phyloP scores from a whole-genome alignment of 2,329 filamentous ascomycete species.

The Geosmithia morbida region DNA sequence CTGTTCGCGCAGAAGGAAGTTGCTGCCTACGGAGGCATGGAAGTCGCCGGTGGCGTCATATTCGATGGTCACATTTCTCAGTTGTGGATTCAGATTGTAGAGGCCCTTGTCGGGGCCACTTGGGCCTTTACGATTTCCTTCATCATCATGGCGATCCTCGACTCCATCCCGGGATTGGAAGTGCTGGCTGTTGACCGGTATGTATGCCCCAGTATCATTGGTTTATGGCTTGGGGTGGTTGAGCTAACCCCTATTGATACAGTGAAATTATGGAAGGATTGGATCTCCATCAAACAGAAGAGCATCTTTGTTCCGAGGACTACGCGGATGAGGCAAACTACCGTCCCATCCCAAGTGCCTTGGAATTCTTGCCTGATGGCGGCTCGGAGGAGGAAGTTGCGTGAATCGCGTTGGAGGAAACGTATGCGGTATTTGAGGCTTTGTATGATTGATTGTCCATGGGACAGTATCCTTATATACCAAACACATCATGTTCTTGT shows the following conservation, averaged over 20 bases:
- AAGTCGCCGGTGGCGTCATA: slow-evolving; percentile 6
- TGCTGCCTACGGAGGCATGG: slow-evolving; percentile 5
- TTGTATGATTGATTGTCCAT: no score
- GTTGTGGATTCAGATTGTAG: slow-evolving; percentile 4
- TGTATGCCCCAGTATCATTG: neutral
- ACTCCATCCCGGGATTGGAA: slow-evolving; percentile 6
- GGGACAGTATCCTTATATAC: no score
- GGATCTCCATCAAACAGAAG: neutral
- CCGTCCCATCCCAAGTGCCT: neutral
- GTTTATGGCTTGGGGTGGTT: no score
- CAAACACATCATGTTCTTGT: no score
- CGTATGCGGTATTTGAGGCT: neutral
- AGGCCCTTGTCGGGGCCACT: slow-evolving; percentile 4
- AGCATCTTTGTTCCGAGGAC: neutral
- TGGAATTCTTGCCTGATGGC: neutral
- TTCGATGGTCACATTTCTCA: slow-evolving; percentile 7
- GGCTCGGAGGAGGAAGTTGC: neutral
- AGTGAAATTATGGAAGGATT: neutral
- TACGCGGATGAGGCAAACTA: neutral
- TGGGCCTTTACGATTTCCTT: slow-evolving; percentile 5
- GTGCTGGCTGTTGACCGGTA: slow-evolving; percentile 7
- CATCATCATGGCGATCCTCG: slow-evolving; percentile 6
- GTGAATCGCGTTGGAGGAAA: neutral
- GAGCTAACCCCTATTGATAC: neutral
- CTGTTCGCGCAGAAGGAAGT: slow-evolving; percentile 7